Evolutionary conservation across 805 yeast genomes (phyloP), one percentile per base, ranked within the genome.

Genomic region (Priceomyces castillae): DNA sequence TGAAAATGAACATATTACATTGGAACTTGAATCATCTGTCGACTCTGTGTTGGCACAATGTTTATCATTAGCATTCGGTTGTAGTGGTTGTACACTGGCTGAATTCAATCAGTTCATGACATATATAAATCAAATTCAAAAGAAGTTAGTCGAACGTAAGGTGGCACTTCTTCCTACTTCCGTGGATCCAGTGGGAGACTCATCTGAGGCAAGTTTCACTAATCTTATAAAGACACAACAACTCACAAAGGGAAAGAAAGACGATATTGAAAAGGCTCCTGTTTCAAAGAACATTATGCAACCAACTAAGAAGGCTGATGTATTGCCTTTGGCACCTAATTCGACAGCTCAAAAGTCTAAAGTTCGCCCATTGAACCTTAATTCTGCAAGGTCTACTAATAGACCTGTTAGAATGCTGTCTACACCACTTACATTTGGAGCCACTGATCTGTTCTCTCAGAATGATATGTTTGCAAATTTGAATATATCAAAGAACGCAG

Each of bases 61-160:
- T 40, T 51, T 59, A 43, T 54, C 55, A 19, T 53, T 71, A 35
- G 58, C 62, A 1, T 69, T 69, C 51, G 67, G 70, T 2, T 69
- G 74, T 44, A 58, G 55, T 38, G 72, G 68, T 31, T 69, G 73
- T 46, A 58, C 59, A 22, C 59, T 57, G 38, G 17, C 30, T 2
- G 74, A 70, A 44, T 70, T 71, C 45, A 49, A 57, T 35, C 42
- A 42, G 4, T 65, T 66, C 38, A 57, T 67, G 53, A 33, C 35
- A 1, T 40, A 42, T 19, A 51, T 62, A 14, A 49, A 55, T 30
- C 46, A 52, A 11, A 59, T 66, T 31, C 58, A 62, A 47, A 44
- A 35, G 9, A 44, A 22, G 12, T 46, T 62, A 23, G 46, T 53
- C 3, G 49, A 53, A 12, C 50, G 48, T 46, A 61, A 56, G 44